Base-by-base conservation (phyloP, 1,284 basidiomycete species). In the Microbotryum scabiosae region DNA sequence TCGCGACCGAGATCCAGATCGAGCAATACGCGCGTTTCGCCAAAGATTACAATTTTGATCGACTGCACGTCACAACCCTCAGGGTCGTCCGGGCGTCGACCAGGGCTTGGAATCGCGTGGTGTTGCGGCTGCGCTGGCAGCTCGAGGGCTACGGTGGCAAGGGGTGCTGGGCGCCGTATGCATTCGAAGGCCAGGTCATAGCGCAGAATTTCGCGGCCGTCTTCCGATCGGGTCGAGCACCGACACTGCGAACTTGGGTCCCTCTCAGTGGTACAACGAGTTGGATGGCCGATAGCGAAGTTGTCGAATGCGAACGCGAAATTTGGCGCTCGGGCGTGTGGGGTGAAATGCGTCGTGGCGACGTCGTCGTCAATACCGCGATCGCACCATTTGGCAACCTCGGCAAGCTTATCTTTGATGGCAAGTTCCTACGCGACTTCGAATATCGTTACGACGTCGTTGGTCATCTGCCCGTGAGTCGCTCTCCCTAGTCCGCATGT, bases 171-270 rank as follows among this genome's bases (percentile, higher is more conserved):
- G 47, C 45, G 21, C 10, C 28, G 52, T 49, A 45, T 44, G n/a
- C 44, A 18, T 41, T 41, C 36, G 36, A 41, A 41, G 36, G 36
- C 16, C 36, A 41, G 12, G 3, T 41, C 36, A 12, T 41, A 18
- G 36, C 36, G 36, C 36, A 41, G 36, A 41, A 41, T 18, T 12
- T 16, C 16, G 36, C 36, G 36, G 36, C 16, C 36, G 36, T 41
- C 36, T 41, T 41, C 49, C 20, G 46, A 56, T 7, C 68, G 0
- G 76, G 75, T 0, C 66, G 75, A 28, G 75, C 75, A 4, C 72
- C 75, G 2, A 54, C 67, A n/a, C 72, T 75, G 57, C 70, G 73
- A 4, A 74, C 73, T 5, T 78, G 77, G 77, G 74, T 77, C n/a
- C 69, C 63, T 50, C 63, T 61, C 20, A 30, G 48, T n/a, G 55